Conservation (phyloP, 2,329 filamentous ascomycete species). For the Biscogniauxia sp. region DNA sequence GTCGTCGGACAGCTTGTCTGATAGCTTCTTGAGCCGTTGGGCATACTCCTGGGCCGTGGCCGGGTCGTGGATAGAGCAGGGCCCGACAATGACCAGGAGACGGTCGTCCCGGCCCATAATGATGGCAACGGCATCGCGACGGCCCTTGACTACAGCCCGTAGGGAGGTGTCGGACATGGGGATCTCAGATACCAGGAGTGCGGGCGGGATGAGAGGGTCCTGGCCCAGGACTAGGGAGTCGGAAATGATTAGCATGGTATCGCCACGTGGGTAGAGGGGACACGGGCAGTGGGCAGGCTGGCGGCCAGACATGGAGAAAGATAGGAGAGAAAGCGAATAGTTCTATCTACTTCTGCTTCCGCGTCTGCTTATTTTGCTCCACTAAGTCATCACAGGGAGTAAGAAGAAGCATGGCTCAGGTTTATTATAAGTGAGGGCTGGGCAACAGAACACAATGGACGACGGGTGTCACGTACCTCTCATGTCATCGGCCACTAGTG, state of each 20-base stretch:
- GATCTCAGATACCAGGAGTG: constrained; percentile 82
- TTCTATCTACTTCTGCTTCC: neutral
- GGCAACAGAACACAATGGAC: neutral
- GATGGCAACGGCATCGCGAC: constrained; percentile 67
- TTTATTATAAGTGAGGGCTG: constrained; percentile 2
- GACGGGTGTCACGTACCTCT: constrained; percentile 33
- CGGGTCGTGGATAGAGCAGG: constrained; percentile 97
- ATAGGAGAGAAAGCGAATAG: neutral
- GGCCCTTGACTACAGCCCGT: constrained; percentile 68
- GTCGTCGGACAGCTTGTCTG: constrained; percentile 77
- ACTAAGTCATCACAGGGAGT: neutral
- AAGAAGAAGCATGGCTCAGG: constrained; percentile 2
- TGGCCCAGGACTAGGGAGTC: constrained; percentile 74
- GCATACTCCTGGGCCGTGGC: constrained; percentile 86
- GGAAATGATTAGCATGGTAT: constrained; percentile 30
- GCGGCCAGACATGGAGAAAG: neutral
- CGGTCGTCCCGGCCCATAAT: constrained; percentile 80
- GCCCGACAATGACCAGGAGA: constrained; percentile 89
- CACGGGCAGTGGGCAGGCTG: neutral
- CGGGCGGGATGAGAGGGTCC: constrained; percentile 87
- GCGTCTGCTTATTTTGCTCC: neutral
- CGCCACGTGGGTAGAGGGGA: neutral
- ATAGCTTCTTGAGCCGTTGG: constrained; percentile 69
- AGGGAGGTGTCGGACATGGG: constrained; percentile 64
- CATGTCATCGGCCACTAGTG: constrained; percentile 36